Evolutionary conservation across 805 yeast genomes (phyloP).

Genomic region (Wickerhamomyces chambardii): DNA sequence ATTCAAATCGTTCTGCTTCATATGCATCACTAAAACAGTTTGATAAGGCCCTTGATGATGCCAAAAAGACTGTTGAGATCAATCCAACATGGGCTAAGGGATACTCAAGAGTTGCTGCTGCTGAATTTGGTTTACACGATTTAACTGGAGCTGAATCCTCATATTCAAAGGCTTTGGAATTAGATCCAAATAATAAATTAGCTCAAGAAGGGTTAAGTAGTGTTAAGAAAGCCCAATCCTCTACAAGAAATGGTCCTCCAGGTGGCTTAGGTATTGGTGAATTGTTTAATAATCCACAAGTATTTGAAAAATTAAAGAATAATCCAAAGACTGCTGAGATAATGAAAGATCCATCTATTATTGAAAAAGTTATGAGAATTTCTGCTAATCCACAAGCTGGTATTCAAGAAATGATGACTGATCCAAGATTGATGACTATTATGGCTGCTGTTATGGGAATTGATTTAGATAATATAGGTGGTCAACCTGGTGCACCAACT

Average conservation of each 20-base stretch:
- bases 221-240: constrained; percentile 50
- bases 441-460: constrained; percentile 83
- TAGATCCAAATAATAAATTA: constrained; percentile 77
- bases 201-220: constrained; percentile 76
- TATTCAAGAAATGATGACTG: constrained; percentile 61
- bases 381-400: constrained; percentile 69
- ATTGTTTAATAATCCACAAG: constrained; percentile 72
- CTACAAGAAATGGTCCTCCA: constrained; percentile 37
- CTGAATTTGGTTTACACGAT: constrained; percentile 78
- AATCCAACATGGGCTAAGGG: constrained; percentile 94
- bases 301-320: constrained; percentile 62
- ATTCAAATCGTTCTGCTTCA: constrained; percentile 91
- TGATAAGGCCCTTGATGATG: constrained; percentile 64
- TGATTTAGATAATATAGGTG: constrained; percentile 38
- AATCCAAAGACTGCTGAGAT: constrained; percentile 85
- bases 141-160: constrained; percentile 64
- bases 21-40: constrained; percentile 75
- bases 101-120: constrained; percentile 88
- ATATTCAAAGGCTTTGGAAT: constrained; percentile 70
- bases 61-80: constrained; percentile 71
- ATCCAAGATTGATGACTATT: constrained; percentile 82
- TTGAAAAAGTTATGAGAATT: constrained; percentile 53
- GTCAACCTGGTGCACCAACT: constrained; percentile 17
- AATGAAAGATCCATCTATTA: constrained; percentile 82
- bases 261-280: constrained; percentile 72